Base-by-base conservation (phyloP, 768 basidiomycete species). In the Peribolospora kevripleyi region DNA sequence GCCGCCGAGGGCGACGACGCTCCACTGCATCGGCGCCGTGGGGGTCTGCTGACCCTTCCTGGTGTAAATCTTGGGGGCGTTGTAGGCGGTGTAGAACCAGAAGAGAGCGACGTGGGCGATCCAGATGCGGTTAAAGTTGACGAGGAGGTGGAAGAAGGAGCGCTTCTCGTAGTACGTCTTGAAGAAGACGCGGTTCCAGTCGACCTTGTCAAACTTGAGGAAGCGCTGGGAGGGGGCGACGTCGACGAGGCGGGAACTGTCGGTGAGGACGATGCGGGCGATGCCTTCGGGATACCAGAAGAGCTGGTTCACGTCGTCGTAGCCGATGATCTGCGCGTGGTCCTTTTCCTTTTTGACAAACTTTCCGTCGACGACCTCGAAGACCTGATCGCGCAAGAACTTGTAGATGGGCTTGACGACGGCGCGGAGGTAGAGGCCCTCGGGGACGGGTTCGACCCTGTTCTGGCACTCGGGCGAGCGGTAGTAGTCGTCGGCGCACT, bases 281-380 rank as follows among this genome's bases (percentile, higher is more conserved):
- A 98, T 88, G 41, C 93, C 93, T 60, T 98, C 93, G 3, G 91
- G 93, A 67, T 97, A 98, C 93, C 91, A 98, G 69, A 98, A 98
- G 50, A 98, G 70, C 67, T 98, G 91, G 66, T 98, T 98, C 59
- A 97, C 82, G 69, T 98, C 93, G 67, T 98, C 93, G 64, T 98
- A 98, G 4, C 93, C 93, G 64, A 98, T 91, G 63, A 95, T 88
- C 58, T 79, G 74, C 51, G 85, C 79, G 65, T 97, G 93, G 64
- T 98, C 93, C 65, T 73, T 74, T 73, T 98, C 93, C 64, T 83
- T 75, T 64, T 86, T 75, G 47, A 97, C 82, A 67, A 91, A 95
- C 69, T 85, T 85, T 43, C 87, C 87, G 63, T 95, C 91, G 36
- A 84, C 74, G 45, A 93, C 82, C 68, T 98, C 91, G 66, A 95